A percentile compares a stretch with the other conserved stretches of the same genome.
These are phyloP conservation scores for Hypomontagnella monticulosa DNA, from an alignment of 495 filamentous ascomycete genomes.

Conservation along the genomic window DNA sequence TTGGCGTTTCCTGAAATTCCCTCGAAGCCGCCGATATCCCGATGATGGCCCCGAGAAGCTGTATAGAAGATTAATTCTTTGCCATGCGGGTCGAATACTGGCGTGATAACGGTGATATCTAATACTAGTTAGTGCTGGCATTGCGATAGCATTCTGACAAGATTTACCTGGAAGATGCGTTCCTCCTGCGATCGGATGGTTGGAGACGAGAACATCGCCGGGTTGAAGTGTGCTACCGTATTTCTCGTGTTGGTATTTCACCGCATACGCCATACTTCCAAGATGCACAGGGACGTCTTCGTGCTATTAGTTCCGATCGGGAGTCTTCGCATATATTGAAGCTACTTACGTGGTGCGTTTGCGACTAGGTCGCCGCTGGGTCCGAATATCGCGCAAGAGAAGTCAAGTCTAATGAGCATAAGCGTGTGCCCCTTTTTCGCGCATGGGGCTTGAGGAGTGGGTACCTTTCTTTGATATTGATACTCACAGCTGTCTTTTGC, in stretches of 20 bases:
- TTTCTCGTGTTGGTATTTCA: constrained; percentile 39
- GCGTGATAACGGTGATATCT: constrained; percentile 44
- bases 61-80: constrained; percentile 44
- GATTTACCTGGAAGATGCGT: constrained; percentile 40
- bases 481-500: constrained; percentile 53
- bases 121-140: not conserved
- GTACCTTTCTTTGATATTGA: constrained; percentile 55
- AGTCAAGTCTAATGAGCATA: constrained; percentile 48
- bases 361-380: constrained; percentile 54
- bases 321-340: not conserved
- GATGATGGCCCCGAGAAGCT: constrained; percentile 48
- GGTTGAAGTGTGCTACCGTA: constrained; percentile 22
- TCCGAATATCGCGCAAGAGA: constrained; percentile 55
- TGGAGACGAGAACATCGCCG: constrained; percentile 42
- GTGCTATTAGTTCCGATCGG: constrained; percentile 11
- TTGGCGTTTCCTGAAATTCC: constrained; percentile 45
- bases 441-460: no score
- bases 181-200: constrained; percentile 40
- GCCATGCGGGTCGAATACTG: constrained; percentile 37
- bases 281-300: constrained; percentile 37
- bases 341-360: constrained; percentile 48
- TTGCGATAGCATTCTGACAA: not conserved
- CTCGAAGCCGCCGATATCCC: constrained; percentile 46
- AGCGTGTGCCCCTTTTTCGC: not conserved
- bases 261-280: constrained; percentile 42